Evolutionary conservation across 441 rosid species (phyloP).

Genomic region (Populus hybrid): DNA sequence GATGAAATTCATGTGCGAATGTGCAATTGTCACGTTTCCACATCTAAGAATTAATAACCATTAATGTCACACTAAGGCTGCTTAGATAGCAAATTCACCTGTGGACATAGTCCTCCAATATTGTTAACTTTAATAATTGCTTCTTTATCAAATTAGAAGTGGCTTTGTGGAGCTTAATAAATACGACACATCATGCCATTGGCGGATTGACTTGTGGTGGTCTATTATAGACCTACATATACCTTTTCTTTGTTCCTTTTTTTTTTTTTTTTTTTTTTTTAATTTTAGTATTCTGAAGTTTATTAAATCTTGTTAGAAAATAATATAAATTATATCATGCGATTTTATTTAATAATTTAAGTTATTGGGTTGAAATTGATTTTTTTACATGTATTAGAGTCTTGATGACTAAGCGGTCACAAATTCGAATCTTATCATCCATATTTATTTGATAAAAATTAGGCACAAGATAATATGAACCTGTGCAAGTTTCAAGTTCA

Average conservation of each 20-base stretch:
- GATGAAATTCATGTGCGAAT: neutral
- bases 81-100: neutral
- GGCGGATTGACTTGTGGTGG: conserved; percentile 6
- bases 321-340: too few species aligned
- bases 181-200: neutral
- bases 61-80: neutral
- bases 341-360: too few species aligned
- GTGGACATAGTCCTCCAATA: conserved; percentile 33
- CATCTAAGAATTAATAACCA: neutral
- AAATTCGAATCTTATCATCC: too few species aligned
- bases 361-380: too few species aligned
- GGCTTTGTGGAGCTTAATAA: neutral
- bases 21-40: neutral
- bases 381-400: too few species aligned
- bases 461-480: too few species aligned
- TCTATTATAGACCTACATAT: conserved; percentile 4
- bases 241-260: neutral
- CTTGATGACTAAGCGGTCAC: too few species aligned
- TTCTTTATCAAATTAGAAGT: too few species aligned
- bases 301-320: too few species aligned
- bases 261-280: too few species aligned
- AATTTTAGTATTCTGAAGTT: neutral
- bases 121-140: conserved; percentile 28
- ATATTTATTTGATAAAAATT: too few species aligned
- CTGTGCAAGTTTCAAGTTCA: too few species aligned